Evolutionary conservation across 768 basidiomycete species (phyloP), one percentile per base, ranked within the genome.

Genomic region (Lanmaoa rubissima): DNA sequence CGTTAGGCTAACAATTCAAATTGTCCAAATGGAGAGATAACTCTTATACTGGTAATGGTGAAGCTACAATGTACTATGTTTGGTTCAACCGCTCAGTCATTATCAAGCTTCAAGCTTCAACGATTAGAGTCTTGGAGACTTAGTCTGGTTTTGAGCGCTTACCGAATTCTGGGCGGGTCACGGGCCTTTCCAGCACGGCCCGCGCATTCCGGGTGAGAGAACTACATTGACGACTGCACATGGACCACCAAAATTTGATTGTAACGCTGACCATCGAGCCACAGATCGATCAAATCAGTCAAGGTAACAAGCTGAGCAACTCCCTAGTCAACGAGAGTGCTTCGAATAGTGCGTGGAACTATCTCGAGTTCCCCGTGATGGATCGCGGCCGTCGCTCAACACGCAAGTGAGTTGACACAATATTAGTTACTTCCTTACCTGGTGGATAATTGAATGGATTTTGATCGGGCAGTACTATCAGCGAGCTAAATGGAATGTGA

Each of bases 191-290:
- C 21, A 17, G n/a, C 40, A 31, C 57, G 53, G 63, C n/a, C 57
- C 50, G 54, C 39, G 32, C 49, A 40, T 24, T 41, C 59, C 56
- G 58, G 41, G 41, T 47, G 53, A 52, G 52, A 61, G 43, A 24
- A 24, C 21, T 24, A 26, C 19, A 46, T 49, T 19, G 39, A 47
- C 32, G 21, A 41, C 32, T 46, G 38, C 44, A 31, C 40, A 35
- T 34, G 46, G 31, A 11, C 35, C 41, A 39, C 31, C 48, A 14
- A 24, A 52, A n/a, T 35, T 31, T 10, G 46, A 44, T 36, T 21
- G 16, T n/a, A 24, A 46, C 21, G 28, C 19, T 46, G 16, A 35
- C 40, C 34, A 12, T 42, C 7, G 51, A 51, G 19, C 16, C 51
- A 43, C 32, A 11, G 26, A 44, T 43, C 13, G 14, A 42, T 38